These are phyloP conservation scores for grape (Vitis vinifera) DNA, from an alignment of 164 flowering plant genomes.

Conservation along the genomic window ASM3070453v1 NC_081812.1:1678501-1679000, in stretches of 20 bases:
- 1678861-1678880: background rate
- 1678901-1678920: background rate
- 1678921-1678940: conserved; percentile 1
- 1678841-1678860: background rate
- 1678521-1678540: conserved; percentile 49
- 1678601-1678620: conserved; percentile 22
- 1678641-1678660: conserved; percentile 25
- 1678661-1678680: conserved; percentile 2
- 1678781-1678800: background rate
- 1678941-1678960: conserved; percentile 7
- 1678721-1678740: background rate
- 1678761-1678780: conserved; percentile 4
- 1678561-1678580: conserved; percentile 42
- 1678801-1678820: background rate
- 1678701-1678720: background rate
- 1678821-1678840: conserved; percentile 2
- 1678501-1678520: conserved; percentile 5
- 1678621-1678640: conserved; percentile 22
- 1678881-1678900: background rate
- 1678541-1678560: conserved; percentile 40
- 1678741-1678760: background rate
- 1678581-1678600: conserved; percentile 29
- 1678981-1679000: background rate
- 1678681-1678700: background rate
- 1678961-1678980: conserved; percentile 3